phyloP scores from a whole-genome alignment of 2,329 filamentous ascomycete genomes.

The Scolecobasidium constrictum region DNA sequence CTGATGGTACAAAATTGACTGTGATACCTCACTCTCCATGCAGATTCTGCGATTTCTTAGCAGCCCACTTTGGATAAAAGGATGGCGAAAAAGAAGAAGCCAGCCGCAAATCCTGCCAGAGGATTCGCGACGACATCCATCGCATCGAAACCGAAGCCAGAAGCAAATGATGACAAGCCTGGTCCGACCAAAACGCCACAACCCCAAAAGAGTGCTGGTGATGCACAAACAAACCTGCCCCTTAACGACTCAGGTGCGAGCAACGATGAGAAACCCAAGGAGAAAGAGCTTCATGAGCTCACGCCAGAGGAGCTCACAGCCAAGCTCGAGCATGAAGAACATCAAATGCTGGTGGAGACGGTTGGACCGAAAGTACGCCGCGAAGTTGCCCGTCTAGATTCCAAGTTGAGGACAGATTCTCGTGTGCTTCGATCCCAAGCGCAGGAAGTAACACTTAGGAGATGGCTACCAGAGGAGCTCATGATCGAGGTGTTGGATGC shows the following conservation, averaged over 20 bases:
- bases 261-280: slow-evolving; percentile 10
- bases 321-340: slow-evolving; percentile 79
- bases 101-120: slow-evolving; percentile 72
- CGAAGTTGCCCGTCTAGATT: slow-evolving; percentile 66
- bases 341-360: slow-evolving; percentile 81
- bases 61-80: too few species aligned
- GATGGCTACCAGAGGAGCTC: slow-evolving; percentile 73
- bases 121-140: slow-evolving; percentile 92
- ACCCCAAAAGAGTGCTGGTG: too few species aligned
- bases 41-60: too few species aligned
- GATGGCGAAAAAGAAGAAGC: slow-evolving; percentile 94
- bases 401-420: slow-evolving; percentile 73
- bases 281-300: slow-evolving; percentile 37
- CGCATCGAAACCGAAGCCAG: slow-evolving; percentile 67
- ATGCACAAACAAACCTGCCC: too few species aligned
- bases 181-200: too few species aligned
- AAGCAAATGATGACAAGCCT: slow-evolving; percentile 35
- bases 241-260: too few species aligned
- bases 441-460: slow-evolving; percentile 56
- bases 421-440: slow-evolving; percentile 72
- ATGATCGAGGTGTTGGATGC: slow-evolving; percentile 67
- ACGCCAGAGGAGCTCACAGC: slow-evolving; percentile 83
- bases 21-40: too few species aligned
- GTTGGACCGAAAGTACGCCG: slow-evolving; percentile 66
- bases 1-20: too few species aligned